Conservation (phyloP, 768 basidiomycete species). For the Pilatotrama ljubarskyi region DNA sequence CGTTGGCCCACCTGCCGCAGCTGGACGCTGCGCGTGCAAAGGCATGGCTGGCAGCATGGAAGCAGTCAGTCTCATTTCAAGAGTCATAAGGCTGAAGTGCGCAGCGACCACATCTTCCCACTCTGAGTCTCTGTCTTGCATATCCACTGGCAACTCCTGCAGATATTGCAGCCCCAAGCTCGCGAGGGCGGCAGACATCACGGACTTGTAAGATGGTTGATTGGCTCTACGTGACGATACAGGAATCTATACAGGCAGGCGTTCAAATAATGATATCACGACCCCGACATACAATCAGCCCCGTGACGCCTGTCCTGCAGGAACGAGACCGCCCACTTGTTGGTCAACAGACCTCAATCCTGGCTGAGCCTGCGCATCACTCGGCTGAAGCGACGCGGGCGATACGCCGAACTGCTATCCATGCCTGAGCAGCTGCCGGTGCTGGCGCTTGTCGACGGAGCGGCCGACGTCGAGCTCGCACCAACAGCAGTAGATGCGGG, state of each 20-base stretch:
- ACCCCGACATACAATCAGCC: no score
- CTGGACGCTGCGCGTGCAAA: constrained; percentile 1
- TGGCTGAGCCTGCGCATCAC: constrained; percentile 8
- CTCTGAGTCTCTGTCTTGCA: no score
- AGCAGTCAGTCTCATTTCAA: background rate
- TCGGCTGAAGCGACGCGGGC: constrained; percentile 7
- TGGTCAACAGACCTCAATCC: background rate
- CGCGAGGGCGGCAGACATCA: no score
- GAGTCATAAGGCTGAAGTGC: background rate
- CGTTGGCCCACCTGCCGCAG: background rate
- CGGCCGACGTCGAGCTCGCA: background rate
- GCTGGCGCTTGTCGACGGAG: background rate
- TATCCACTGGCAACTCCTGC: no score
- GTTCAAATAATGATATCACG: background rate
- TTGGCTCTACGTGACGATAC: no score
- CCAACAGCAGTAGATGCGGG: background rate
- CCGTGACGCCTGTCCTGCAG: background rate
- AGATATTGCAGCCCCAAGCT: no score
- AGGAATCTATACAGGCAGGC: no score
- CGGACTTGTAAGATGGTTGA: no score
- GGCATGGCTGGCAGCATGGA: constrained; percentile 13
- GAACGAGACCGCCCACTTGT: background rate
- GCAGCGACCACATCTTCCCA: no score
- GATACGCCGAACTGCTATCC: background rate
- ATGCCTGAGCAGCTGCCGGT: constrained; percentile 1